Evolutionary conservation across 495 filamentous ascomycete genomes (phyloP), one percentile per base, ranked within the genome.

Genomic region (Xylaria sp.): DNA sequence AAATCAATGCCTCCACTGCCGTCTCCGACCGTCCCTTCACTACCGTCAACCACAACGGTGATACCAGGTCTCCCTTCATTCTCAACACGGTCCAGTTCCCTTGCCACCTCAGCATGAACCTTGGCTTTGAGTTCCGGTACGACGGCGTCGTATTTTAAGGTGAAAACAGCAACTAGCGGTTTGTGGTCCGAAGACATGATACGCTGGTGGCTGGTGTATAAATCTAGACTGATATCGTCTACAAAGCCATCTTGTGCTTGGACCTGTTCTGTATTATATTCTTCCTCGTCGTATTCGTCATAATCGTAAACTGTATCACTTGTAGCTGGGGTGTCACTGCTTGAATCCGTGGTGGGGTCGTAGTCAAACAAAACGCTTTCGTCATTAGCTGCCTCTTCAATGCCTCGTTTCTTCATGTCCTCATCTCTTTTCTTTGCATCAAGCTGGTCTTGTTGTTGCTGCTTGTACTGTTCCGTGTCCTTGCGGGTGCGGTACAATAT

Each of bases 101-200:
- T 87, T 1, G 92, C 95, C 15, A 98, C 92, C 77, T 97, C 95
- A 73, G 92, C 88, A 65, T 97, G 92, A 5, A 98, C 83, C 71
- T 89, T 91, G 9, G 92, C 86, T 78, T 95, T 97, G 31, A 97
- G 81, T 21, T 94, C 89, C 0, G 93, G 89, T 11, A 95, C 90
- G 7, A 97, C 93, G 4, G 92, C 91, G 70, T 97, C 92, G 76
- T 93, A 97, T 21, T 88, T 88, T 3, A 99, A 77, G 0, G 87
- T 90, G 73, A 98, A 98, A 2, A 92, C 81, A 11, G 93, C 92
- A 70, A 88, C 87, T 12, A 98, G 77, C 0, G 97, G 97, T 79
- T 99, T 99, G 78, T 99, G 97, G 78, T 99, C 97, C 5, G 95
- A 98, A 2, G 97, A 97, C 15, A 92, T 85, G 17, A 98, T 89